phyloP scores from a whole-genome alignment of 2,329 filamentous ascomycete species.

The Aureobasidium sp. region DNA sequence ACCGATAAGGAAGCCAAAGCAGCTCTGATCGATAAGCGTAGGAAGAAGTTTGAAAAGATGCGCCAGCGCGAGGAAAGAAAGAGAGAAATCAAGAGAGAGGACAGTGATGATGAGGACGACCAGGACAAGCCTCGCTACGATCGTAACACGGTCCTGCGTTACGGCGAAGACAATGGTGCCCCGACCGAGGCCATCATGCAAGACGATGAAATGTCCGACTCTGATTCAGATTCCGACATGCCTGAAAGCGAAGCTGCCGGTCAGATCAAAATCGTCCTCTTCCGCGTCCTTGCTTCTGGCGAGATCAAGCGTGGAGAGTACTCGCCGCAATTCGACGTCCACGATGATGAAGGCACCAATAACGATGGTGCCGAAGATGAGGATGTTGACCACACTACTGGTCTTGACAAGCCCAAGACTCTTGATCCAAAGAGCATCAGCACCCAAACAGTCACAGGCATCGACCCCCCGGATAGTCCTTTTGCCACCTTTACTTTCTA shows the following conservation, averaged over 20 bases:
- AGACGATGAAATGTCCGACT: constrained; percentile 64
- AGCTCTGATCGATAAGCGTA: constrained; percentile 62
- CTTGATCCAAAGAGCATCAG: constrained; percentile 96
- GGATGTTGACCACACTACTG: constrained; percentile 93
- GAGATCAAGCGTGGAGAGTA: constrained; percentile 98
- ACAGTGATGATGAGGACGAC: constrained; percentile 40
- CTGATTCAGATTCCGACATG: constrained; percentile 71
- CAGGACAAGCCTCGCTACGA: constrained; percentile 34
- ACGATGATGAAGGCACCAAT: constrained; percentile 69
- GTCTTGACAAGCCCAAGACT: constrained; percentile 93
- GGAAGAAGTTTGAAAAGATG: constrained; percentile 27
- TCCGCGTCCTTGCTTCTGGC: constrained; percentile 87
- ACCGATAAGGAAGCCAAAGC: constrained; percentile 63
- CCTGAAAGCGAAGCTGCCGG: constrained; percentile 84
- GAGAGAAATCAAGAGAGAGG: constrained; percentile 65
- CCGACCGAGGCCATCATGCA: constrained; percentile 64
- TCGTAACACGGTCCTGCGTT: constrained; percentile 61
- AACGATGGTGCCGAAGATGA: constrained; percentile 53
- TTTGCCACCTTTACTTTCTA: constrained; percentile 98
- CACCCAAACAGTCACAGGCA: constrained; percentile 97
- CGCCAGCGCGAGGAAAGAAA: constrained; percentile 69
- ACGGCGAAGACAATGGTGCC: constrained; percentile 68
- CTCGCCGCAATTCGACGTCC: constrained; percentile 92
- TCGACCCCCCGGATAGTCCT: constrained; percentile 90
- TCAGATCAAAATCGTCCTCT: constrained; percentile 97